These are phyloP conservation scores for Aegilops bicornis DNA, from an alignment of 176 grass and related monocot genomes.

Conservation along the genomic window DNA sequence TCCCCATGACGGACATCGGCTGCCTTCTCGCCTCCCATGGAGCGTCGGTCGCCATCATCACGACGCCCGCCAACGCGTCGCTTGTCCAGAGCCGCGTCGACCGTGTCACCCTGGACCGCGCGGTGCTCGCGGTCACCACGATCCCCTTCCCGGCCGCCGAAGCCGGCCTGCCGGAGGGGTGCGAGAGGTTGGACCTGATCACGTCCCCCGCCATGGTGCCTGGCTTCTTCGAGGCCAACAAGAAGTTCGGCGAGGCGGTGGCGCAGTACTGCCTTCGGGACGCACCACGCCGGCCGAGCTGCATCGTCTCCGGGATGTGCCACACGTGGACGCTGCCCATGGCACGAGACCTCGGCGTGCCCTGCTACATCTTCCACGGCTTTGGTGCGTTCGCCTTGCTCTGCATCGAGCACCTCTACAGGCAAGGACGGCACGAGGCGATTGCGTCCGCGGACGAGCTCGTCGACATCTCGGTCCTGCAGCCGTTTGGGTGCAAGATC, in stretches of 20 bases:
- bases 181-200: slow-evolving; percentile 53
- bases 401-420: slow-evolving; percentile 52
- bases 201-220: slow-evolving; percentile 20
- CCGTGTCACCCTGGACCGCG: not conserved
- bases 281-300: slow-evolving; percentile 16
- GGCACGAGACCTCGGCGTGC: slow-evolving; percentile 44
- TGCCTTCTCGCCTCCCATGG: slow-evolving; percentile 52
- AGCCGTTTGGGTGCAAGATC: slow-evolving; percentile 40
- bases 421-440: slow-evolving; percentile 33
- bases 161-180: slow-evolving; percentile 43
- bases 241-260: slow-evolving; percentile 40
- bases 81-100: slow-evolving; percentile 36
- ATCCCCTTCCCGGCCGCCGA: slow-evolving; percentile 53
- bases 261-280: slow-evolving; percentile 4
- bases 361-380: slow-evolving; percentile 76
- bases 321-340: slow-evolving; percentile 42
- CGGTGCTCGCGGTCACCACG: slow-evolving; percentile 34
- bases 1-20: slow-evolving; percentile 60
- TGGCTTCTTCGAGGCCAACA: slow-evolving; percentile 38
- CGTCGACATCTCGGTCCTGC: slow-evolving; percentile 42
- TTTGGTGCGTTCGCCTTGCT: slow-evolving; percentile 51
- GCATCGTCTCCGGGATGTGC: slow-evolving; percentile 53
- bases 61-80: slow-evolving; percentile 50
- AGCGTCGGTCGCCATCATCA: slow-evolving; percentile 49
- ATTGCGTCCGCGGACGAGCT: slow-evolving; percentile 23